phyloP scores from a whole-genome alignment of 192 early-diverging fungal species.

The Entomortierella beljakovae region DNA sequence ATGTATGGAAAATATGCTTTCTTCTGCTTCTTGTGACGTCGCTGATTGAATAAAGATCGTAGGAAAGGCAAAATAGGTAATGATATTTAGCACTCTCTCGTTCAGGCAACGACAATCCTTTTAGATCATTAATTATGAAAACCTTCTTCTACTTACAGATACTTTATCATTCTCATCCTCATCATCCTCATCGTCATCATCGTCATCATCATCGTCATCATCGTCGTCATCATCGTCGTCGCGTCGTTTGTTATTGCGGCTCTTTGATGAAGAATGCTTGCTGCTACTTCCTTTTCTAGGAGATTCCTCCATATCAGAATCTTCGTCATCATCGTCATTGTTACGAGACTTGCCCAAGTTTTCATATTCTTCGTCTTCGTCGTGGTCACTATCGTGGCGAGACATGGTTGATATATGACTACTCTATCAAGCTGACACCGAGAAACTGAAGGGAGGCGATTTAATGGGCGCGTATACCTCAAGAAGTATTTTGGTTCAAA shows the following conservation, averaged over 20 bases:
- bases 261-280: conserved; percentile 16
- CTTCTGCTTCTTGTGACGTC: conserved; percentile 58
- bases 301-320: conserved; percentile 42
- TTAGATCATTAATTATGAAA: not conserved
- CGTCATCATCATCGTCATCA: conserved; percentile 56
- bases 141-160: conserved; percentile 33
- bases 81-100: not conserved
- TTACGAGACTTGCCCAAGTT: conserved; percentile 28
- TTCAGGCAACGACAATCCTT: not conserved
- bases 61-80: not conserved
- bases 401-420: conserved; percentile 16
- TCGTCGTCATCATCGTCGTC: conserved; percentile 53
- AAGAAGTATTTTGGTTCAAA: not conserved
- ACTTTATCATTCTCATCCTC: conserved; percentile 63
- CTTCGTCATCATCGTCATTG: conserved; percentile 28
- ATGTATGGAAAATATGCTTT: conserved; percentile 64
- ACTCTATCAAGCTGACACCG: too few relatives aligned
- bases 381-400: conserved; percentile 45
- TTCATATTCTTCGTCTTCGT: conserved; percentile 58
- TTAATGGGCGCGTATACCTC: not conserved
- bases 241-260: conserved; percentile 7
- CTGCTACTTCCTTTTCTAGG: conserved; percentile 21
- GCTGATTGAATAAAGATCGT: conserved; percentile 7
- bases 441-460: not conserved
- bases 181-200: conserved; percentile 65